Evolutionary conservation across 352 stramenopile species (phyloP), one percentile per base, ranked within the genome.

Genomic region (Lagenidium sp.): DNA sequence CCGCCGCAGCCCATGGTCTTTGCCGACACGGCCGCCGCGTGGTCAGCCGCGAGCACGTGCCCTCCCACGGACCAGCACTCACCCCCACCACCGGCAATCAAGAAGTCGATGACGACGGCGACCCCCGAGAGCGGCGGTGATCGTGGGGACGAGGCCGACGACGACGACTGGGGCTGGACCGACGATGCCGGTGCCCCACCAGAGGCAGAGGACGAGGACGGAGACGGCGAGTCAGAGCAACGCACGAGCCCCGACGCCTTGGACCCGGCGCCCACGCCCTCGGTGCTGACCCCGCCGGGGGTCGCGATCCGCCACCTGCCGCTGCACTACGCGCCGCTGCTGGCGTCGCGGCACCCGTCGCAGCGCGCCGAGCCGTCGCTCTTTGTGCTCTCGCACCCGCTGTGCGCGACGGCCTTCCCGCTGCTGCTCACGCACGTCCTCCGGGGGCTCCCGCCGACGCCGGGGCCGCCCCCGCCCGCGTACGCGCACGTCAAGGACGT

Each of bases 401-500:
- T 67, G 5, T 90, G 78, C 32, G 69, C 78, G 20, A 52, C 66
- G 6, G 74, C 73, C 22, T 90, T 87, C 55, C 78, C 78, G 32
- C 55, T 90, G 26, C 52, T 90, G 41, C 51, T 85, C 28, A 74
- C 70, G 34, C 69, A 83, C 36, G 63, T 82, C 21, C 25, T 25
- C 47, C 24, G 16, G 42, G 34, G n/a, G 12, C 34, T 39, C 12
- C 29, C 6, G 39, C 31, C 12, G 19, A n/a, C 18, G 16, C 32
- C 38, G 12, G 25, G 21, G 10, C n/a, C 26, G 10, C 10, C 20
- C 4, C 20, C 38, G 18, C 41, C 41, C 19, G 45, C 57, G 41
- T 85, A 85, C 40, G 48, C 55, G 4, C 60, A 86, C 47, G 72
- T 86, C 6, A 81, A 76, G 24, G 65, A 91, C 20, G 70, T 91